Conservation (phyloP, 2,329 filamentous ascomycete species). For the Talaromyces albobiverticillius region DNA sequence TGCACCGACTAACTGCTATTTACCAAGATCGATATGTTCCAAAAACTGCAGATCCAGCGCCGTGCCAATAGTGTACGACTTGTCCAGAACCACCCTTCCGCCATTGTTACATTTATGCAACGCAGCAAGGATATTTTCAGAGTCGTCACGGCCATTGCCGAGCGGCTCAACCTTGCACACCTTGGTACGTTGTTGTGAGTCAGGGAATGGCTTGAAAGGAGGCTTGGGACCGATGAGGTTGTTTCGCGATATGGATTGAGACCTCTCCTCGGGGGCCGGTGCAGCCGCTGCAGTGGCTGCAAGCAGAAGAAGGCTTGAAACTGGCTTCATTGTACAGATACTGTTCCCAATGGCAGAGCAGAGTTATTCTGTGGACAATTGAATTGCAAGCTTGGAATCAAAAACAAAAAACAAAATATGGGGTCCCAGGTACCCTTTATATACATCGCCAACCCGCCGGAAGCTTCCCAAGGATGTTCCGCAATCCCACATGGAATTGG, state of each 20-base stretch:
- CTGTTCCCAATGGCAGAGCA: too few relatives aligned
- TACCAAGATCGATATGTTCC: constrained; percentile 60
- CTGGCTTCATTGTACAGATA: constrained; percentile 3
- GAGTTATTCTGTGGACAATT: background rate
- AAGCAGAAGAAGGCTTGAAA: constrained; percentile 4
- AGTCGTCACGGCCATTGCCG: constrained; percentile 45
- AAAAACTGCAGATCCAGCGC: constrained; percentile 65
- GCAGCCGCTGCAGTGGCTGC: constrained; percentile 3
- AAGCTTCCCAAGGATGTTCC: too few relatives aligned
- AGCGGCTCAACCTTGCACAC: constrained; percentile 28
- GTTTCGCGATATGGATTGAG: constrained; percentile 18
- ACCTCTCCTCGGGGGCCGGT: constrained; percentile 1
- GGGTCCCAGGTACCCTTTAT: too few relatives aligned
- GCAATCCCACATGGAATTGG: too few relatives aligned
- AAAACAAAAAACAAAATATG: too few relatives aligned
- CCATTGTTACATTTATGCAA: constrained; percentile 61
- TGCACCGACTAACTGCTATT: too few relatives aligned
- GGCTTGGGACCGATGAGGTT: constrained; percentile 26
- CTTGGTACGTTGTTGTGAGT: constrained; percentile 22
- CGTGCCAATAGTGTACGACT: constrained; percentile 61
- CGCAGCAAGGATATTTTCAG: constrained; percentile 52
- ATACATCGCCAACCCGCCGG: background rate
- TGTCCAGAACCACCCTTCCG: constrained; percentile 59
- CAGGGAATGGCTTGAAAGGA: constrained; percentile 29
- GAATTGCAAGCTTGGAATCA: background rate